Conservation (phyloP, 2,329 filamentous ascomycete genomes). For the Trichoderma atroviride region DNA sequence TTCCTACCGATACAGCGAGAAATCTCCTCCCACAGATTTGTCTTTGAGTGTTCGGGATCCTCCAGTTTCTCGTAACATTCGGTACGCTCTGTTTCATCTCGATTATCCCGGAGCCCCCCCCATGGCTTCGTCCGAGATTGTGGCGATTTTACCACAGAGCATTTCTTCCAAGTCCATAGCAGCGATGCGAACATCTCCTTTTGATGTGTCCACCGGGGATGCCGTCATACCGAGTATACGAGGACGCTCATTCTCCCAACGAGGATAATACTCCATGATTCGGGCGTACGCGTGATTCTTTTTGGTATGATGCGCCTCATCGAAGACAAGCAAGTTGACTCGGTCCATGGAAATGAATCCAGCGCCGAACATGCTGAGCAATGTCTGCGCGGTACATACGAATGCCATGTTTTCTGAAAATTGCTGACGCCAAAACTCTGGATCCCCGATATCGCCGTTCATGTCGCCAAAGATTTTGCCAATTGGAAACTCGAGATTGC, state of each 20-base stretch:
- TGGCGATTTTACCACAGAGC: slow-evolving; percentile 82
- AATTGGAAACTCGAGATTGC: slow-evolving; percentile 77
- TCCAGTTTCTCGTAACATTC: slow-evolving; percentile 49
- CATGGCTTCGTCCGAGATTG: slow-evolving; percentile 53
- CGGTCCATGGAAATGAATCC: slow-evolving; percentile 78
- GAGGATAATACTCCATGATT: slow-evolving; percentile 82
- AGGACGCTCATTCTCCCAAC: slow-evolving; percentile 55
- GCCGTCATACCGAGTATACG: slow-evolving; percentile 96
- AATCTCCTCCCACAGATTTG: slow-evolving; percentile 64
- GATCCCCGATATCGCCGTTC: slow-evolving; percentile 45
- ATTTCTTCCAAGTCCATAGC: slow-evolving; percentile 74
- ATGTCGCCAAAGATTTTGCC: slow-evolving; percentile 75
- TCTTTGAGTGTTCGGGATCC: slow-evolving; percentile 55
- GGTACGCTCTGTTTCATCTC: slow-evolving; percentile 45
- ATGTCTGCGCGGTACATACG: slow-evolving; percentile 88
- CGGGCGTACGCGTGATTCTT: slow-evolving; percentile 88
- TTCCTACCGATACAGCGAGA: slow-evolving; percentile 47
- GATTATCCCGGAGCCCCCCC: slow-evolving; percentile 45
- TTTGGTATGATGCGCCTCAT: slow-evolving; percentile 96
- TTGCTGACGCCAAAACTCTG: slow-evolving; percentile 55
- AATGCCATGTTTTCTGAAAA: slow-evolving; percentile 74
- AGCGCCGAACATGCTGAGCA: slow-evolving; percentile 75
- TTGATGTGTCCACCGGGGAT: slow-evolving; percentile 84
- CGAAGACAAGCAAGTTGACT: slow-evolving; percentile 90
- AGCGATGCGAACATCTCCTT: slow-evolving; percentile 66